Base-by-base conservation (phyloP, 331 rosid species). In the Acacia concinna region DNA sequence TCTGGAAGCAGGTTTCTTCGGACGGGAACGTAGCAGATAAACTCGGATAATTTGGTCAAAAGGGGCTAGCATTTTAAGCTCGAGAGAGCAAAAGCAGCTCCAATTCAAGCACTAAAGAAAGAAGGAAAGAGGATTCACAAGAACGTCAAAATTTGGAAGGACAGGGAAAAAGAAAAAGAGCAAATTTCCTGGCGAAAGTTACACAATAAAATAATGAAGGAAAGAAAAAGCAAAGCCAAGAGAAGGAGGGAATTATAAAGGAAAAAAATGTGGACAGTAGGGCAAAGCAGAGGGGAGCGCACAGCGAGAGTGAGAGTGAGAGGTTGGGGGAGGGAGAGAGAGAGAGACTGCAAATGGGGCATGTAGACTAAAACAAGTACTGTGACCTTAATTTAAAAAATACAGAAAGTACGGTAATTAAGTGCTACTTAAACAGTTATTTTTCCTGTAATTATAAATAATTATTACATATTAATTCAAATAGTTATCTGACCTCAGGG, bases 1-100 rank as follows among this genome's bases (percentile, higher is more conserved):
- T 71, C 67, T 64, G 68, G 20, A 82, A 56, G 47, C 65, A 64
- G 63, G 85, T 73, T 80, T 66, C 73, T 72, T 28, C 35, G 75
- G 59, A 67, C 47, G 73, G 68, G 74, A 73, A 34, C 65, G 65
- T 5, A 20, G 66, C 0, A 71, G 15, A 73, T 69, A 64, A 75
- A 82, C 77, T 31, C 38, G 20, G 32, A 12, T 79, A 82, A 65
- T 75, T 85, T 49, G 78, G 79, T 51, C 62, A 71, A 74, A 82
- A 83, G 44, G 70, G 20, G 79, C 25, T 40, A 81, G 81, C 86
- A 87, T 84, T 81, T 76, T 18, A 78, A 46, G 79, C 57, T 44
- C 27, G 28, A 54, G 52, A 71, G 41, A 69, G 41, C 28, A 56
- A 60, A 56, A 56, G 78, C 30, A 73, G 47, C 38, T 28, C 28